Percentiles rank a stretch among this genome's conserved stretches.
phyloP scores from a whole-genome alignment of 495 filamentous ascomycete genomes.

The Podospora fimiseda region DNA sequence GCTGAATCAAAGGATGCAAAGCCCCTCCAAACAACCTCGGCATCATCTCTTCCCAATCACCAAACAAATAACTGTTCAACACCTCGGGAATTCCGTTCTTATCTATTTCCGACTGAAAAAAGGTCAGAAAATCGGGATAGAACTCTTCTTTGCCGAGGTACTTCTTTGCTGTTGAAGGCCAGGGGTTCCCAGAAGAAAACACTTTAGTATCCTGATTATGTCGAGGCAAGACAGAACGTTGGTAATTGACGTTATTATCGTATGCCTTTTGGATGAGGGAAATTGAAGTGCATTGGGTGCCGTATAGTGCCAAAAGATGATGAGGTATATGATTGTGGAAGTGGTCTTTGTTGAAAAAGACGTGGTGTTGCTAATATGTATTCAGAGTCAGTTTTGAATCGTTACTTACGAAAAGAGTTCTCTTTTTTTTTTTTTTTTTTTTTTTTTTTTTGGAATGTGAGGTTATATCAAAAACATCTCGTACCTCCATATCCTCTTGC shows the following conservation, averaged over 20 bases:
- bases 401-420: too few relatives aligned
- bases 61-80: constrained; percentile 61
- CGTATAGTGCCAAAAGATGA: constrained; percentile 66
- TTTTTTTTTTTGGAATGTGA: too few relatives aligned
- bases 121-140: constrained; percentile 63
- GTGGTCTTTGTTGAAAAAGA: constrained; percentile 64
- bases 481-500: constrained; percentile 62
- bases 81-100: constrained; percentile 46
- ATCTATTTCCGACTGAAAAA: constrained; percentile 64
- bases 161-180: constrained; percentile 35
- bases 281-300: constrained; percentile 56
- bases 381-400: too few relatives aligned
- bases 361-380: constrained; percentile 61
- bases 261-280: constrained; percentile 52
- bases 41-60: constrained; percentile 10
- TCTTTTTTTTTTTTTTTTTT: too few relatives aligned
- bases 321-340: constrained; percentile 68
- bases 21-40: constrained; percentile 46
- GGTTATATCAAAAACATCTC: too few relatives aligned
- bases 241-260: constrained; percentile 53
- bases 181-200: constrained; percentile 32
- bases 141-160: constrained; percentile 44
- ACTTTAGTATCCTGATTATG: too few relatives aligned
- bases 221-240: constrained; percentile 42
- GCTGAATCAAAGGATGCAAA: constrained; percentile 76